Base-by-base conservation (phyloP, 345 rosid species). In the Angophora floribunda region DNA sequence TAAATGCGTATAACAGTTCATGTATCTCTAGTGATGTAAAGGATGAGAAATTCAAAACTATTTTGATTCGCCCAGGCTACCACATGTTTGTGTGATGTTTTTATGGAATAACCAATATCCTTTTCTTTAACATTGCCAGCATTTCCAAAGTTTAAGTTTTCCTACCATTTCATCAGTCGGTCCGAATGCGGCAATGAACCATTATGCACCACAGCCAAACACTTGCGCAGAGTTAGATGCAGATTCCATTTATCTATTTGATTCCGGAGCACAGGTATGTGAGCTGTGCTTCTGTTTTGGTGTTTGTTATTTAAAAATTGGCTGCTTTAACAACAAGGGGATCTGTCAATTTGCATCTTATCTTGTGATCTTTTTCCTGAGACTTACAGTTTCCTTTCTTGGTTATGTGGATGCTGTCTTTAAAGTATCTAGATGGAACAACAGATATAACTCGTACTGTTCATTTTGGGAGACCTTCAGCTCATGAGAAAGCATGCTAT, bases 241-340 rank as follows among this genome's bases (percentile, higher is more conserved):
- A 1, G 88, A 95, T 91, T 95, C 90, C 88, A 97, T 97, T 86
- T 96, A 98, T 91, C 92, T 98, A 14, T 94, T 94, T 95, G 99
- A 98, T 94, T 98, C 99, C 49, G 99, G 99, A 93, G 99, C 98
- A 52, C 99, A 96, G 99, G 99, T 98, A 91, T 90, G 93, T 78
- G 26, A 36, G 26, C 79, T 26, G 15, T 80, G 88, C 85, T 41
- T 86, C 86, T 87, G 85, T 17, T 67, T 36, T 41, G 51, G n/a
- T 85, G 10, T 57, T 78, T 26, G 28, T 47, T 79, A 65, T 32
- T 7, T 51, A 59, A 41, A 82, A 80, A 36, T 78, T 84, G 21
- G 82, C 82, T 75, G 26, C 26, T 36, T 75, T 75, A 36, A 75
- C 51, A 30, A 8, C 63, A 51, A 24, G 52, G 45, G 47, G 30